Evolutionary conservation across 2,329 filamentous ascomycete species (phyloP), one percentile per base, ranked within the genome.

Genomic region (Thelonectria olida): DNA sequence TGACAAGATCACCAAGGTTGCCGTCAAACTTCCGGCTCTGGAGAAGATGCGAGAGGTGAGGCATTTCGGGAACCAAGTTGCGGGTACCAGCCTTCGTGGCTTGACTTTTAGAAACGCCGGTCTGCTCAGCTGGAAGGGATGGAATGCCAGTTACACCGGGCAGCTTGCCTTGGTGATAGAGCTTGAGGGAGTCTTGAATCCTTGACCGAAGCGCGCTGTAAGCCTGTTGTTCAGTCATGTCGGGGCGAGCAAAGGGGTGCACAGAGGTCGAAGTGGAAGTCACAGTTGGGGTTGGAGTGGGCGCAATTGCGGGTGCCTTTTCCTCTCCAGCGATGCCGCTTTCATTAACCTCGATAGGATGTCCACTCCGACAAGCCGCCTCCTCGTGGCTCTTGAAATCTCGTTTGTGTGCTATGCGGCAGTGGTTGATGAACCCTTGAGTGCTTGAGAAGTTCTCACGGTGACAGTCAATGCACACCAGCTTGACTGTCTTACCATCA

Each of bases 401-500:
- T 61, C 92, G 87, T 74, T 91, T 92, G 79, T 99, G 96, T 23
- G 94, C 93, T 71, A 99, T 98, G 58, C 96, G 93, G 75, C 95
- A 98, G 75, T 99, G 96, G 74, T 99, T 99, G 80, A 99, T 96
- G 79, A 98, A 98, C n/a, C 96, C 96, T 77, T 98, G 96, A 0
- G 94, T 96, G 80, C 94, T 98, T 57, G 91, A 94, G 74, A 98
- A 98, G 76, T 97, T 92, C 75, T 93, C 92, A 65, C 95, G 87
- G 50, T 93, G 85, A 78, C 96, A 98, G 76, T 96, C 91, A 61
- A 92, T 79, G 81, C 96, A 99, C 65, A 97, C 90, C 49, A 98
- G 85, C 78, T 97, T 96, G 66, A 98, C 95, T 66, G 90, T 89
- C 73, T 92, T 85, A 57, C 92, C 92, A 78, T 98, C 94, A 54